These are phyloP conservation scores for Alopecurus myosuroides DNA, from an alignment of 176 grass and related monocot genomes.

Conservation along the genomic window DNA sequence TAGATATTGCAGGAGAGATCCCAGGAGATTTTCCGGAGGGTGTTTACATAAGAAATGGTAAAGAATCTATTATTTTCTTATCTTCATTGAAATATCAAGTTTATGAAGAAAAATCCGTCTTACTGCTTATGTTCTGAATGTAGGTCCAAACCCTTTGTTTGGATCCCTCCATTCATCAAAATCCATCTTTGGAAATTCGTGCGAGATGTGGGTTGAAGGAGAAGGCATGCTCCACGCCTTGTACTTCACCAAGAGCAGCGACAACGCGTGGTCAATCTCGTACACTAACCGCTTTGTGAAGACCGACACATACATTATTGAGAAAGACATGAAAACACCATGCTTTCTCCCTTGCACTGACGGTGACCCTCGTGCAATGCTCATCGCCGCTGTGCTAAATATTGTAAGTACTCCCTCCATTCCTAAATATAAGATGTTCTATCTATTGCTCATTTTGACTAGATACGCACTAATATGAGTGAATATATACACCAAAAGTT, in stretches of 20 bases:
- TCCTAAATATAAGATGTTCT: too few species aligned
- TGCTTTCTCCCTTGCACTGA: conserved; percentile 1
- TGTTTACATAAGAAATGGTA: conserved; percentile 36
- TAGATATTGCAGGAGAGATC: neutral
- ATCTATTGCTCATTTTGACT: too few species aligned
- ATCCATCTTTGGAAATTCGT: neutral
- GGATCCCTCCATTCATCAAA: neutral
- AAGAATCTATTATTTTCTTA: too few species aligned
- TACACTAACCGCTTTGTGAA: conserved; percentile 17
- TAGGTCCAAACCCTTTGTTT: conserved; percentile 14
- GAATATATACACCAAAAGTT: too few species aligned
- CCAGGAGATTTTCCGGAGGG: conserved; percentile 37
- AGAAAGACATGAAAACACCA: neutral
- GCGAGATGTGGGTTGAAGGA: conserved; percentile 15
- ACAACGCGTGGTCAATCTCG: neutral
- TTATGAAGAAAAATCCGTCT: neutral
- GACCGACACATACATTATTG: neutral
- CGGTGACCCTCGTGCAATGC: neutral
- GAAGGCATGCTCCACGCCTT: conserved; percentile 31
- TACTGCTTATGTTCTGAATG: neutral
- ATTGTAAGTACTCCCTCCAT: too few species aligned
- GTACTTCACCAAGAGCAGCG: neutral
- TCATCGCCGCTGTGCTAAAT: neutral
- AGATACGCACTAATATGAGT: too few species aligned
- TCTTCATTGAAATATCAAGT: neutral